Base-by-base conservation (phyloP, 768 basidiomycete species). In the Crucibulum laeve region DNA sequence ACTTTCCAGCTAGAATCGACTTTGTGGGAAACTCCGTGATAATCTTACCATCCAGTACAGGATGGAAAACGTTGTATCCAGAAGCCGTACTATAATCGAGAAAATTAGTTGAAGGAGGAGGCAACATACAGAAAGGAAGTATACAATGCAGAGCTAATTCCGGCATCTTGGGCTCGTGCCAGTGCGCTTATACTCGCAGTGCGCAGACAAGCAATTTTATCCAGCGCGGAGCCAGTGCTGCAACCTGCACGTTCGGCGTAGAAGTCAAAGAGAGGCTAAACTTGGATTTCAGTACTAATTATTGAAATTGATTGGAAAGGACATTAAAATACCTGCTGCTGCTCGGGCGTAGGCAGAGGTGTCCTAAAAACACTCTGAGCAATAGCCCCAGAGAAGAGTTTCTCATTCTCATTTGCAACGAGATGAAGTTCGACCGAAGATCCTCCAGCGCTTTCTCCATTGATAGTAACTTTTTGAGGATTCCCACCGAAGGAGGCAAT, bases 401-500 rank as follows among this genome's bases (percentile, higher is more conserved):
- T 45, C 38, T 65, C 55, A 3, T 54, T 55, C 15, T 57, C 59
- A 37, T 70, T 63, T 1, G 76, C 74, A 3, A 79, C 64, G 32
- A 83, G 64, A 49, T 81, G 79, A n/a, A 84, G 61, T 53, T 77
- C 76, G 3, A 82, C 71, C 0, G 75, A 77, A 21, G 69, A 58
- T 0, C 69, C 79, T 14, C 79, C 80, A 0, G 78, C 79, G 47
- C 80, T 80, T 52, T 85, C 64, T 0, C 82, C 83, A 44, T 79
- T 79, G 54, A 80, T 74, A 0, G 78, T 79, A 4, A 81, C 79
- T 51, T 71, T 70, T 1, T 45, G 39, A 0, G 77, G 73, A 55
- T 87, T 71, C 11, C 85, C 85, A 5, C 84, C 84, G 50, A 86
- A 88, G 13, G 70, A 66, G 21, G 52, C 59, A 45, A 87, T 82